A percentile compares a stretch with the other conserved stretches of the same genome.
Conservation (phyloP, 495 filamentous ascomycete genomes). For the Evernia prunastri region DNA sequence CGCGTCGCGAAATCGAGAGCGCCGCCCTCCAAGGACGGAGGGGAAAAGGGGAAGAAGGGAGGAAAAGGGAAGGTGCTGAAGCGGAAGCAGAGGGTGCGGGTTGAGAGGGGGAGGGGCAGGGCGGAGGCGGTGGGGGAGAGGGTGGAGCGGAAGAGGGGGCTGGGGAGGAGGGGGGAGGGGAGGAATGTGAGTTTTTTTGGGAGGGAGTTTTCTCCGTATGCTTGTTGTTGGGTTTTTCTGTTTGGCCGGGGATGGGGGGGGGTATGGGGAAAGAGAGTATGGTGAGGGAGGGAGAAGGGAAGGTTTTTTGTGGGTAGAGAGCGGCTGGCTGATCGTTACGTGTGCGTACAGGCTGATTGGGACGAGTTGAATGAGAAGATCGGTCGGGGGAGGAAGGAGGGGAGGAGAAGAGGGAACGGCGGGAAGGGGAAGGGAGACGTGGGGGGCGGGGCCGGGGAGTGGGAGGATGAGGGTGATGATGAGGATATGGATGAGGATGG, state of each 20-base stretch:
- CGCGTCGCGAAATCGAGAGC: slow-evolving; percentile 65
- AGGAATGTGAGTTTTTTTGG: slow-evolving; percentile 34
- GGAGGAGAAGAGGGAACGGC: slow-evolving; percentile 11
- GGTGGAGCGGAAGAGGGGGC: slow-evolving; percentile 57
- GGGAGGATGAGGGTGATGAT: slow-evolving; percentile 32
- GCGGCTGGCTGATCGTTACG: neutral
- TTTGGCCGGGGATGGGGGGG: neutral
- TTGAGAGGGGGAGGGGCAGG: slow-evolving; percentile 65
- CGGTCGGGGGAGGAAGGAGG: slow-evolving; percentile 1
- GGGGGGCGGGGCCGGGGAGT: slow-evolving; percentile 19
- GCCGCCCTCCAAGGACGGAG: slow-evolving; percentile 55
- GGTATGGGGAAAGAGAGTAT: neutral
- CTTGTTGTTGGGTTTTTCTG: neutral
- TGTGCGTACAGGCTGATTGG: slow-evolving; percentile 36
- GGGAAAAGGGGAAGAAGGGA: slow-evolving; percentile 9
- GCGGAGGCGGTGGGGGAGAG: slow-evolving; percentile 66
- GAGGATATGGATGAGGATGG: slow-evolving; percentile 32
- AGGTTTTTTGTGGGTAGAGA: neutral
- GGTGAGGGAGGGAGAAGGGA: too few relatives aligned
- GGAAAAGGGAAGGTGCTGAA: slow-evolving; percentile 42
- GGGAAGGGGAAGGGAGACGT: too few relatives aligned
- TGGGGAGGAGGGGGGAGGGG: slow-evolving; percentile 52
- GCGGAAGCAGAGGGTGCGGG: slow-evolving; percentile 57
- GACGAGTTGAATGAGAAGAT: slow-evolving; percentile 51
- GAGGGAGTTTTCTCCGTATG: neutral